Percentiles rank a stretch among this genome's conserved stretches.
These are phyloP conservation scores for Phytophthora macrochlamydospora DNA, from an alignment of 352 stramenopile species.

Conservation along the genomic window DNA sequence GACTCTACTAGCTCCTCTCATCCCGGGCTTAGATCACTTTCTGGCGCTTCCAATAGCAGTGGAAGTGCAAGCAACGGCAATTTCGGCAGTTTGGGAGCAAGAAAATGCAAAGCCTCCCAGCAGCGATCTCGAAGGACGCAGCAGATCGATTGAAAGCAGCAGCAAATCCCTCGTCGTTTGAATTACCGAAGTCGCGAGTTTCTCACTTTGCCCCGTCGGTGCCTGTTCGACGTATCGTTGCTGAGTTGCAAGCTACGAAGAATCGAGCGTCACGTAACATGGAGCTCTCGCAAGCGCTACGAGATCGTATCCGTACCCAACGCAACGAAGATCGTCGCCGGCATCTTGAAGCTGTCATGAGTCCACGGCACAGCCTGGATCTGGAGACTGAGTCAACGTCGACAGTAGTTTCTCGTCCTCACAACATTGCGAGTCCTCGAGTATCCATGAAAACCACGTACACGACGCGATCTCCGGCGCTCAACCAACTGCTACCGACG, in stretches of 20 bases:
- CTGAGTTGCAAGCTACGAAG: constrained; percentile 70
- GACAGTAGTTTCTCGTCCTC: constrained; percentile 16
- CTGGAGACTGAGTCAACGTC: constrained; percentile 19
- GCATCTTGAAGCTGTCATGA: constrained; percentile 49
- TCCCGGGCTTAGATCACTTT: constrained; percentile 19
- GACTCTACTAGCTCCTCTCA: constrained; percentile 16
- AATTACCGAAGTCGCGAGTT: constrained; percentile 55
- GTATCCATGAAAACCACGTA: constrained; percentile 67
- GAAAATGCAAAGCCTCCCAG: constrained; percentile 58
- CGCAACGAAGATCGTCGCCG: constrained; percentile 44
- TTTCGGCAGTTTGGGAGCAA: constrained; percentile 11
- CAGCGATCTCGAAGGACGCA: constrained; percentile 25
- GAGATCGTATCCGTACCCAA: constrained; percentile 53
- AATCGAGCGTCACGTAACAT: constrained; percentile 63
- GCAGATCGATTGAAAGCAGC: constrained; percentile 10
- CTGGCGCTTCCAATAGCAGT: constrained; percentile 8
- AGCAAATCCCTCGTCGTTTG: constrained; percentile 25
- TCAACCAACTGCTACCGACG: constrained; percentile 67
- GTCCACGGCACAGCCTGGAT: constrained; percentile 34
- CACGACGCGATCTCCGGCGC: constrained; percentile 61
- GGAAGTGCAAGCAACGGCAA: neutral
- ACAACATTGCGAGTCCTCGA: constrained; percentile 38
- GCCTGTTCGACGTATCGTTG: constrained; percentile 65
- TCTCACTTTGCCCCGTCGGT: constrained; percentile 71
- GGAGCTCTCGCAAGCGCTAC: constrained; percentile 68